A percentile compares a stretch with the other conserved stretches of the same genome.
phyloP scores from a whole-genome alignment of 2,329 filamentous ascomycete species.

The Penicillium sp. region DNA sequence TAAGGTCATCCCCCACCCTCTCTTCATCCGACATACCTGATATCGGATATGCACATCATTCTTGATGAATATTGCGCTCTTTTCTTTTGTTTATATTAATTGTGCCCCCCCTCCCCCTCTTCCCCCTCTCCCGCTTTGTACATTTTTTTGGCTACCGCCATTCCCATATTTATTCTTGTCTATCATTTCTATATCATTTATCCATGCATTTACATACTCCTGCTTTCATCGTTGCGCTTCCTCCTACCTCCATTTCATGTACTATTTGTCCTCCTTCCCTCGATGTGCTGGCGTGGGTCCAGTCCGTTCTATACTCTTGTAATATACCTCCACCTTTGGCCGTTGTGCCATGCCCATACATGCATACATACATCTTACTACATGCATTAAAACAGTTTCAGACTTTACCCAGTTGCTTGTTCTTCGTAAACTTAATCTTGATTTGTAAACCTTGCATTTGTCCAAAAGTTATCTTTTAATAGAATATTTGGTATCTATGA shows the following conservation, averaged over 20 bases:
- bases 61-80: conserved; percentile 21
- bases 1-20: conserved; percentile 7
- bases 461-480: conserved; percentile 7
- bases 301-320: conserved; percentile 29
- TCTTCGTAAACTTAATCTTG: neutral
- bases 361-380: conserved; percentile 25
- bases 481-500: neutral
- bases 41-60: conserved; percentile 11
- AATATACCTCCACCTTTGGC: conserved; percentile 32
- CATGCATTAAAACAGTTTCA: neutral
- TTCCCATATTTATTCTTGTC: conserved; percentile 2
- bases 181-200: conserved; percentile 13
- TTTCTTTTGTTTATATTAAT: conserved; percentile 25
- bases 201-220: conserved; percentile 10
- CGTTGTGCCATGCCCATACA: conserved; percentile 23
- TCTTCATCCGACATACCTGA: conserved; percentile 9
- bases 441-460: neutral
- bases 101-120: neutral
- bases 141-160: conserved; percentile 24
- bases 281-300: conserved; percentile 24
- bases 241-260: conserved; percentile 17
- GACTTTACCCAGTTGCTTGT: neutral
- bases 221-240: conserved; percentile 8
- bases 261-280: conserved; percentile 21
- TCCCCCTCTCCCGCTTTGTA: conserved; percentile 19